Base-by-base conservation (phyloP, 2,329 filamentous ascomycete species). In the Diaporthe helianthi region DNA sequence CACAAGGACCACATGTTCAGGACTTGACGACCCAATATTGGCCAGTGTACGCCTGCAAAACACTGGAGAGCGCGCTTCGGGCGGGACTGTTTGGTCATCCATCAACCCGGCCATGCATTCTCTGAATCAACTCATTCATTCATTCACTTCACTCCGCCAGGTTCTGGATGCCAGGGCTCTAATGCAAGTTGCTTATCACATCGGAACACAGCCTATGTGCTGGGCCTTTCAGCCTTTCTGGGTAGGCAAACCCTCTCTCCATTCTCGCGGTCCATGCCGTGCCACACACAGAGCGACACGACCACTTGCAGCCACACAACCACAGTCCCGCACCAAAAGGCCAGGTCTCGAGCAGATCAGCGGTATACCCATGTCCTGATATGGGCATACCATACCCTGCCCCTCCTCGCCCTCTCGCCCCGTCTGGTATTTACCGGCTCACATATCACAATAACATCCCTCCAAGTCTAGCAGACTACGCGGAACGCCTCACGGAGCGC, bases 121-220 rank as follows among this genome's bases (percentile, higher is more conserved):
- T 47, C 17, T 36, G 10, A 38, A 22, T 47, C n/a, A 13, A 38
- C 13, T 15, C 36, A 15, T 38, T 33, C 31, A 17, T 17, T 22
- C 44, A 22, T 7, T 60, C 38, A 22, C 13, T 46, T 44, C 24
- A 29, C 36, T 33, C 38, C 15, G 17, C 33, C 29, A 44, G 44
- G 44, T 24, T 31, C 29, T 49, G 38, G 15, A 49, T 44, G 58
- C 44, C 44, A 63, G 58, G 36, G 58, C 29, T 12, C 49, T 49
- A 29, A 63, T 63, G 58, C 58, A 49, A 49, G 58, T 19, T 63
- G 58, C 58, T 63, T 49, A 49, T 49, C 58, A 63, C 58, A 63
- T 36, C 22, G 15, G 13, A 9, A 15, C 17, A 2, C 26, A 47
- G 29, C 26, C 41, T 44, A 61, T 26, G 13, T 24, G 41, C 33